Evolutionary conservation across 305 asterid genomes (phyloP), one percentile per base, ranked within the genome.

Genomic region (Solanum aculeatissimum): DNA sequence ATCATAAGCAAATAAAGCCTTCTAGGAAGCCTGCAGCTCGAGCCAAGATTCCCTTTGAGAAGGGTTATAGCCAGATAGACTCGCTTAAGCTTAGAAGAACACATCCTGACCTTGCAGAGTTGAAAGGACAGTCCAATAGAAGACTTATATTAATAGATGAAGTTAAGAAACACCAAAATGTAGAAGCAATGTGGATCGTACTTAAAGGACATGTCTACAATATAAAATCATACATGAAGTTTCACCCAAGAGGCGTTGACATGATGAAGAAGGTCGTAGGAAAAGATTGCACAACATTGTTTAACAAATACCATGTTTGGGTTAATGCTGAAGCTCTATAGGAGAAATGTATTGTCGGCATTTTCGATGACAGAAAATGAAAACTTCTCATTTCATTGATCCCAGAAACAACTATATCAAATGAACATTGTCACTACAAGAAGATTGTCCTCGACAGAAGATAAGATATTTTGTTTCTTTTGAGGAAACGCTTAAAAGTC

Each of bases 191-290:
- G 99, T 96, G 99, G 99, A 96, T 98, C 81, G 98, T 94, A 88
- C 94, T 96, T 25, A 95, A 93, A 91, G 97, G 98, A 7, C 93
- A 89, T 70, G 98, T 95, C 71, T 95, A 95, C 90, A 94, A 95
- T 87, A 88, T 96, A 84, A 82, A 95, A 75, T 97, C 99, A 25
- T 96, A 95, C 88, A 92, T 95, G 97, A 96, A 95, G 88, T 96
- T 96, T 88, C 99, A 96, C 86, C 99, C 99, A 32, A 98, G 99
- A 93, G 99, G 99, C 95, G 90, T 40, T 45, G 51, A 72, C 84
- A 89, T 88, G 84, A 90, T 96, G 88, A 91, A 89, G 99, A 94
- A 94, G 91, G 97, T 95, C 9, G 99, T 94, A 77, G 99, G 99
- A 83, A 96, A 91, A 89, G 99, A 96, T 89, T 96, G 99, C 92